Base-by-base conservation (phyloP, 345 rosid genomes). In the Eucalyptus regnans region DNA sequence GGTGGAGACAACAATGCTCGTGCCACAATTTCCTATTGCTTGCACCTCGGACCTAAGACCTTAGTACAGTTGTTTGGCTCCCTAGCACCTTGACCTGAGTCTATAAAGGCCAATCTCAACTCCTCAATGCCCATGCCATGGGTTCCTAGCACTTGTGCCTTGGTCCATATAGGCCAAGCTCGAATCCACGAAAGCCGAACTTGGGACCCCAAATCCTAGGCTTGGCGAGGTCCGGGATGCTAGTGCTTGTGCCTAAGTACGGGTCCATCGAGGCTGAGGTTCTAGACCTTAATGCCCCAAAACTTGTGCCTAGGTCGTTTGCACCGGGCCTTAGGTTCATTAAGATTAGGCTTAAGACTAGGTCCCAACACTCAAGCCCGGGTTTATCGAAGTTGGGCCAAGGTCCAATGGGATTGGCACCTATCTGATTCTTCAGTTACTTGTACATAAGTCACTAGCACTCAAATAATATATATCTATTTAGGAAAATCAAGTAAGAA, bases 1-100 rank as follows among this genome's bases (percentile, higher is more conserved):
- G 62, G 0, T 22, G 2, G 29, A 56, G 37, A 33, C 37, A 33
- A 33, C 37, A 33, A 33, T 33, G 37, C 27, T 0, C 1, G 0
- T 56, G 62, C 62, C 27, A 4, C 0, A 1, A 23, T 12, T 9
- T 56, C 62, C 5, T 56, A 0, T 6, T 20, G 27, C 62, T 56
- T 3, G 27, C 29, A 9, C 62, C 27, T 56, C 1, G 5, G 3
- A 12, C 1, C 5, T 22, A 56, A 56, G 29, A 9, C 29, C 29
- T 23, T 1, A 9, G 62, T 56, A 22, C 0, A 2, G 0, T 56
- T 56, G 29, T 56, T 56, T 4, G 62, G 12, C 29, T 22, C 62
- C 0, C 0, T 4, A 23, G 27, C 1, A 1, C 12, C 62, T 0
- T 23, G 0, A 56, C 29, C 1, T 9, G 0, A 56, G 62, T 56